A percentile compares a stretch with the other conserved stretches of the same genome.
Conservation (phyloP, 345 rosid species). For the Ceriops decandra region DNA sequence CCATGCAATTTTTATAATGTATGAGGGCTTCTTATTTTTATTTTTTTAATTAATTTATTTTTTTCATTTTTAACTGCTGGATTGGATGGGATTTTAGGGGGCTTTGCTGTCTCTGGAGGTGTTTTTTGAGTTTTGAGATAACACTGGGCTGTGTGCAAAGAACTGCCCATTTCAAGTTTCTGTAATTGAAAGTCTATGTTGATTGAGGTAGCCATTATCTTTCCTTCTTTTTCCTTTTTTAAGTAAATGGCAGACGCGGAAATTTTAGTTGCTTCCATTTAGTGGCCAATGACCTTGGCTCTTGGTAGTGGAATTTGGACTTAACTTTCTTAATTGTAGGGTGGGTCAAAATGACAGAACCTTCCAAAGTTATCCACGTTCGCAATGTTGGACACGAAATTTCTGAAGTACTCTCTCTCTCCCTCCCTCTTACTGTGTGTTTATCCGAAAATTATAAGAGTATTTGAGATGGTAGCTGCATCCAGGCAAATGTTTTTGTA, state of each 20-base stretch:
- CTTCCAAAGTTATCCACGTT: conserved; percentile 94
- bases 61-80: not conserved
- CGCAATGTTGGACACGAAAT: conserved; percentile 98
- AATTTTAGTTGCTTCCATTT: not conserved
- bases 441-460: not conserved
- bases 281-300: not conserved
- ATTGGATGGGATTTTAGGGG: not conserved
- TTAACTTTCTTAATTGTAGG: conserved; percentile 7
- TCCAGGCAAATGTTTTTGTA: no score
- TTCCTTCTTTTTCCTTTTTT: not conserved
- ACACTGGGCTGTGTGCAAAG: not conserved
- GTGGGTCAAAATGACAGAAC: conserved; percentile 57
- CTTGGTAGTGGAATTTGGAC: not conserved
- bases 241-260: not conserved
- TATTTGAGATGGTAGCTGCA: not conserved
- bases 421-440: not conserved
- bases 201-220: not conserved
- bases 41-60: no score
- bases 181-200: not conserved
- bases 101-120: not conserved
- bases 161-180: not conserved
- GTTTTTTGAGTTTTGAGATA: not conserved
- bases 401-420: conserved; percentile 61
- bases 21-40: not conserved
- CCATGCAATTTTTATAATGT: not conserved